phyloP scores from a whole-genome alignment of 1,284 basidiomycete genomes.

The Sutorius eximius region DNA sequence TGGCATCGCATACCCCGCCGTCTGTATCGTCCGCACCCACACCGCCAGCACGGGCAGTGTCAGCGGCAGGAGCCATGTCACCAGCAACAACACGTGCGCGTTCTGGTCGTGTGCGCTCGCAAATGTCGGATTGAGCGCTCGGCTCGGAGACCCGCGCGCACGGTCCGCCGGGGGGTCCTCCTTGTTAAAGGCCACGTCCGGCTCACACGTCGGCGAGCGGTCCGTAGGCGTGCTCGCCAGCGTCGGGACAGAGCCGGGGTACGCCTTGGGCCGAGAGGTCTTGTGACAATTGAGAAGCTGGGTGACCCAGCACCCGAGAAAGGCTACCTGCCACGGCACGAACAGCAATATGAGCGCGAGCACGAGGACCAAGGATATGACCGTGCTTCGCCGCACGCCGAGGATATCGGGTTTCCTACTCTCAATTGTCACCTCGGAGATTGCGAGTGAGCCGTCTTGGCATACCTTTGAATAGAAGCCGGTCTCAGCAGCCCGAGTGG shows the following conservation, averaged over 20 bases:
- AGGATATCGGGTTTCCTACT: conserved; percentile 38
- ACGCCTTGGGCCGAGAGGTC: conserved; percentile 15
- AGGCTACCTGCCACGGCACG: conserved; percentile 90
- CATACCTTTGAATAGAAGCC: conserved; percentile 43
- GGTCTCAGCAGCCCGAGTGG: conserved; percentile 39
- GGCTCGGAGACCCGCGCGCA: not conserved
- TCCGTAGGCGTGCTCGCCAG: conserved; percentile 19
- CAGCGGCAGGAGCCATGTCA: conserved; percentile 83
- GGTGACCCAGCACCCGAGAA: conserved; percentile 77
- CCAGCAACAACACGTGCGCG: conserved; percentile 68
- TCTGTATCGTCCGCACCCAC: conserved; percentile 83
- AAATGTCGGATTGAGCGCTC: conserved; percentile 9
- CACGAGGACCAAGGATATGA: conserved; percentile 64
- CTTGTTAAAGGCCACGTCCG: not conserved
- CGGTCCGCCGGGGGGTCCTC: not conserved
- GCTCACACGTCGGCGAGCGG: conserved; percentile 3
- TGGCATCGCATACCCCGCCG: conserved; percentile 70
- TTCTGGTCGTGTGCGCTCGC: conserved; percentile 47
- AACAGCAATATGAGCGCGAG: conserved; percentile 67
- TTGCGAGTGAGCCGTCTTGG: not conserved
- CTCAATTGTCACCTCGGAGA: not conserved
- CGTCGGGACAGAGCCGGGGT: conserved; percentile 29
- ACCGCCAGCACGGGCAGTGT: conserved; percentile 80
- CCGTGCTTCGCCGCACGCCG: conserved; percentile 44
- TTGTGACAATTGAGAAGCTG: conserved; percentile 65